These are phyloP conservation scores for Rhazya stricta DNA, from an alignment of 257 asterid species.

Conservation along the genomic window DNA sequence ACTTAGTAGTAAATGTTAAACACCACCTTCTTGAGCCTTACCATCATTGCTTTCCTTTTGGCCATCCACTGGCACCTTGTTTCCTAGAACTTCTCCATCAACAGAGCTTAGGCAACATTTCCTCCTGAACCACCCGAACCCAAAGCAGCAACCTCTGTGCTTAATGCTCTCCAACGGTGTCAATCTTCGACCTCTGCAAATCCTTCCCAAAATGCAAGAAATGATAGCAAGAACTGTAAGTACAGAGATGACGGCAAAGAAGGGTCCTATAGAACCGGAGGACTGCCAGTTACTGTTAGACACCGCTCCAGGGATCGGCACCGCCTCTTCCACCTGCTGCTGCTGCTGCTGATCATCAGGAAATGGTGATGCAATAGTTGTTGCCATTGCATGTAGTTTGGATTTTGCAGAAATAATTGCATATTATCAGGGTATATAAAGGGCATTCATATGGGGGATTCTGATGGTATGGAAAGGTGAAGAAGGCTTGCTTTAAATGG, in stretches of 20 bases:
- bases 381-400: not conserved
- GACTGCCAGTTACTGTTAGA: conserved; percentile 20
- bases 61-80: conserved; percentile 5
- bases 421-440: not conserved
- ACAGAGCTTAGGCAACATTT: conserved; percentile 11
- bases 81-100: conserved; percentile 7
- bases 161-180: conserved; percentile 16
- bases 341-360: conserved; percentile 26
- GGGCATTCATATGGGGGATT: not conserved
- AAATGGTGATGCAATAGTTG: conserved; percentile 19
- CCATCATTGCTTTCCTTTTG: conserved; percentile 9
- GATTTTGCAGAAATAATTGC: not conserved
- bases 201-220: conserved; percentile 29
- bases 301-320: conserved; percentile 15
- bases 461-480: not conserved
- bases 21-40: conserved; percentile 17
- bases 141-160: conserved; percentile 11
- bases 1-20: not conserved
- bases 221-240: conserved; percentile 25
- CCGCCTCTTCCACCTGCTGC: conserved; percentile 16
- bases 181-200: conserved; percentile 21
- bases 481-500: not conserved
- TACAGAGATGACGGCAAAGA: conserved; percentile 36
- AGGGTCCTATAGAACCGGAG: conserved; percentile 35
- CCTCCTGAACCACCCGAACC: conserved; percentile 20